phyloP scores from a whole-genome alignment of 805 yeast genomes.

The Lachancea thermotolerans region DNA sequence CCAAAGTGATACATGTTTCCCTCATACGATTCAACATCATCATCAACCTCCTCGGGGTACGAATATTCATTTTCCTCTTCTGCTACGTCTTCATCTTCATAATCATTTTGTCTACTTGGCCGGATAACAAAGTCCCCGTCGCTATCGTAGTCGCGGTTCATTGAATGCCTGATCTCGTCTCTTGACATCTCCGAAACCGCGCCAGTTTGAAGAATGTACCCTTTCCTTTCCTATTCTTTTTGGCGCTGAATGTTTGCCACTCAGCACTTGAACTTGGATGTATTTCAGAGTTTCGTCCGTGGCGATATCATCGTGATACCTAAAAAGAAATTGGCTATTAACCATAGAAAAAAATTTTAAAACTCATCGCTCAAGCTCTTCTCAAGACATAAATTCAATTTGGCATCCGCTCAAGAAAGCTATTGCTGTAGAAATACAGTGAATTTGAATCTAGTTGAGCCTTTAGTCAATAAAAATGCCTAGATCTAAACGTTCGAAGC shows the following conservation, averaged over 20 bases:
- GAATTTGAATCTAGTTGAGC: slow-evolving; percentile 4
- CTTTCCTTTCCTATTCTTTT: too few relatives aligned
- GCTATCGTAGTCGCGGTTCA: slow-evolving; percentile 13
- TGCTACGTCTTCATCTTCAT: slow-evolving; percentile 4
- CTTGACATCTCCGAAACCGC: slow-evolving; percentile 8
- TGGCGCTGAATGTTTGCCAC: not conserved
- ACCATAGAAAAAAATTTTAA: not conserved
- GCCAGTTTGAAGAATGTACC: not conserved
- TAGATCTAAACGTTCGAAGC: slow-evolving; percentile 93
- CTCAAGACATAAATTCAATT: not conserved
- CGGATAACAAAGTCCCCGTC: slow-evolving; percentile 14
- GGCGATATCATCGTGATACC: too few relatives aligned
- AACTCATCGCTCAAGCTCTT: not conserved
- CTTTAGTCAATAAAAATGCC: slow-evolving; percentile 52
- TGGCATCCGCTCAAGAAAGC: too few relatives aligned
- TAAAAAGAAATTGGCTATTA: not conserved
- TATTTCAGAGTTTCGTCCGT: too few relatives aligned
- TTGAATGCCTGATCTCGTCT: slow-evolving; percentile 10
- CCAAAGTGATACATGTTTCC: not conserved
- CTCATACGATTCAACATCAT: slow-evolving; percentile 13
- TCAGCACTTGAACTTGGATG: not conserved
- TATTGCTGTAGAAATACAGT: too few relatives aligned
- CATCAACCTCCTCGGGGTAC: slow-evolving; percentile 12
- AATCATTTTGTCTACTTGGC: slow-evolving; percentile 9
- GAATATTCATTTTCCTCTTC: slow-evolving; percentile 21